Conservation (phyloP, 2,329 filamentous ascomycete species). For the Tolypocladium capitatum region DNA sequence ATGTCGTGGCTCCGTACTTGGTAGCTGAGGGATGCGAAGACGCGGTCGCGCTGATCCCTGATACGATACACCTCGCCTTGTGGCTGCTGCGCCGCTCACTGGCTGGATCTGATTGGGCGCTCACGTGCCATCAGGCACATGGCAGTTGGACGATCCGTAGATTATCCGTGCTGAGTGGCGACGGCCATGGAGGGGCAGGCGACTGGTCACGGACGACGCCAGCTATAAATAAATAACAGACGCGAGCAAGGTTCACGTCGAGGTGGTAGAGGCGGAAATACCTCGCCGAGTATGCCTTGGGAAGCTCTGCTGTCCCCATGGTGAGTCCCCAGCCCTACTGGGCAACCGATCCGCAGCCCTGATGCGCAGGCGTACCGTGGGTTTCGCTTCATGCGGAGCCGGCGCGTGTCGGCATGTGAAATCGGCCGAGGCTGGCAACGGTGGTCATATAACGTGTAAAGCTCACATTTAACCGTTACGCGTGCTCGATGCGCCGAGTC, state of each 20-base stretch:
- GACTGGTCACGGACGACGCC: too few relatives aligned
- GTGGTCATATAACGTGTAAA: too few relatives aligned
- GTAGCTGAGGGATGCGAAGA: constrained; percentile 2
- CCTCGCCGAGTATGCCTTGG: background rate
- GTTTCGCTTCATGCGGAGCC: background rate
- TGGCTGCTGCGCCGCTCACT: background rate
- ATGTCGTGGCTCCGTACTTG: constrained; percentile 1
- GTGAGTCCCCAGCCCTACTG: background rate
- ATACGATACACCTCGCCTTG: background rate
- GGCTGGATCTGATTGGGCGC: background rate
- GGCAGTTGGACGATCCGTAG: constrained; percentile 1
- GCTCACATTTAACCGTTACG: too few relatives aligned
- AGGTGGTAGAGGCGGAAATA: background rate
- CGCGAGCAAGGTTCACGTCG: too few relatives aligned
- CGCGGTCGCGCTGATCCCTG: constrained; percentile 9
- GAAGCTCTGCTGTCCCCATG: background rate
- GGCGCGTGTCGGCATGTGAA: background rate
- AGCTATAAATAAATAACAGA: background rate
- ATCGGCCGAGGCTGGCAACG: too few relatives aligned
- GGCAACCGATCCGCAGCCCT: background rate
- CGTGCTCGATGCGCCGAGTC: background rate
- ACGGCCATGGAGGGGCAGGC: background rate
- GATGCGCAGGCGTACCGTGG: background rate
- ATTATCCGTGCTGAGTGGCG: background rate
- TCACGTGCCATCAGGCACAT: constrained; percentile 5